Evolutionary conservation across 2,329 filamentous ascomycete genomes (phyloP).

Genomic region (Scedosporium apiospermum): DNA sequence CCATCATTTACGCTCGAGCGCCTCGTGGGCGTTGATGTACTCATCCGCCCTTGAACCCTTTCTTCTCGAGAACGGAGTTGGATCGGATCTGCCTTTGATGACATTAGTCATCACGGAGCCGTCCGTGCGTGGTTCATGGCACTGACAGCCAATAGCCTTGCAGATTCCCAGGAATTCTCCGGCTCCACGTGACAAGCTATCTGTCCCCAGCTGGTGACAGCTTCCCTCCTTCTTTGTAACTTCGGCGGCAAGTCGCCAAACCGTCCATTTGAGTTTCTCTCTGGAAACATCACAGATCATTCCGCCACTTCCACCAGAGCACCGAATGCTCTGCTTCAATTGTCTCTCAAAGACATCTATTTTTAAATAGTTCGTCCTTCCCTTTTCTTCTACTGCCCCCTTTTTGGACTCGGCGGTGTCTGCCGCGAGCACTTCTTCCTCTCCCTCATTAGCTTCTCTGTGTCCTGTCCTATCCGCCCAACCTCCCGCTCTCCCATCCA

Average conservation of each 20-base stretch:
- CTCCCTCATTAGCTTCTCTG: constrained; percentile 2
- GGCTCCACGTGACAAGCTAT: neutral
- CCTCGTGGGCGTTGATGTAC: too few species aligned
- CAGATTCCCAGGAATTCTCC: neutral
- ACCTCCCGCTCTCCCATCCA: neutral
- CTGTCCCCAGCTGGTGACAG: constrained; percentile 3
- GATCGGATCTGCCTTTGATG: neutral
- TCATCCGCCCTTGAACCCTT: too few species aligned
- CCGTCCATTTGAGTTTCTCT: neutral
- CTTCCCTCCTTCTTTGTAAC: neutral
- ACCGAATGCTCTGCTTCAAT: neutral
- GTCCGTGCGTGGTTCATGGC: neutral
- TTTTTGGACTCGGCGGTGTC: constrained; percentile 7
- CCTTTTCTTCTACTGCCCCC: constrained; percentile 10
- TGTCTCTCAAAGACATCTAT: constrained; percentile 2
- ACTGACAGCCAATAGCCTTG: neutral
- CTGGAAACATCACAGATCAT: neutral
- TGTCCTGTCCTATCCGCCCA: constrained; percentile 10
- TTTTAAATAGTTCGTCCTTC: constrained; percentile 13
- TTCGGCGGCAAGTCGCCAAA: neutral
- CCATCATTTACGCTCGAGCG: too few species aligned
- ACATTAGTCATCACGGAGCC: neutral
- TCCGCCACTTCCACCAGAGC: neutral
- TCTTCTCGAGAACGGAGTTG: too few species aligned
- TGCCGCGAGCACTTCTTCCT: constrained; percentile 5